Base-by-base conservation (phyloP, 805 yeast species). In the Myxozyma neotropica region DNA sequence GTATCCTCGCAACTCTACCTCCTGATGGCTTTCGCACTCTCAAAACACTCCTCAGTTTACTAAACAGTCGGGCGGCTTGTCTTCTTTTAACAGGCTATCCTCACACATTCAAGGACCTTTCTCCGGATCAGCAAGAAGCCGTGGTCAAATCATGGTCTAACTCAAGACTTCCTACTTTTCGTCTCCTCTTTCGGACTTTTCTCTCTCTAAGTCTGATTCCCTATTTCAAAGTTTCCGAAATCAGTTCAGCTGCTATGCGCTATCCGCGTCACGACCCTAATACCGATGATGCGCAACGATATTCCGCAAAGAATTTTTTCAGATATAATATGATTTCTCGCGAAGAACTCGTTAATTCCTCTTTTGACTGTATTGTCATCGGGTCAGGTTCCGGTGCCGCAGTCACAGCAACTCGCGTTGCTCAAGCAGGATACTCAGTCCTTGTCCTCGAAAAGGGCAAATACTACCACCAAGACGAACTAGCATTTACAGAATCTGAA, bases 351-450 rank as follows among this genome's bases (percentile, higher is more conserved):
- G 70, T 69, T 15, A 49, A 63, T 4, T 78, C 74, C 58, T 69
- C 77, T 39, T 70, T 73, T 55, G 84, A 81, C 59, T 82, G 72
- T 2, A 69, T 79, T 12, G 74, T 82, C 39, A 73, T 81, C 40
- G 85, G 86, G 2, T 78, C 83, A 3, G 86, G 86, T 0, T 69
- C 80, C 12, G 81, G 83, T 4, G 82, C 83, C 1, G 83, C 84
- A 5, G 85, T 81, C 0, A 79, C 75, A 0, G 85, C 83, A 3
- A 76, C 77, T 48, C 74, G 80, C 0, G 74, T 82, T 42, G 69
- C 80, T 1, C 69, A 72, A 5, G 73, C 72, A 36, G 85, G 85
- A 13, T 73, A 67, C 66, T 72, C 69, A 29, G 77, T 78, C 24
- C 70, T 82, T 38, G 78, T 82, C 0, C 59, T 82, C 4, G 86